These are phyloP conservation scores for Viridothelium virens DNA, from an alignment of 495 filamentous ascomycete species.

Conservation along the genomic window DNA sequence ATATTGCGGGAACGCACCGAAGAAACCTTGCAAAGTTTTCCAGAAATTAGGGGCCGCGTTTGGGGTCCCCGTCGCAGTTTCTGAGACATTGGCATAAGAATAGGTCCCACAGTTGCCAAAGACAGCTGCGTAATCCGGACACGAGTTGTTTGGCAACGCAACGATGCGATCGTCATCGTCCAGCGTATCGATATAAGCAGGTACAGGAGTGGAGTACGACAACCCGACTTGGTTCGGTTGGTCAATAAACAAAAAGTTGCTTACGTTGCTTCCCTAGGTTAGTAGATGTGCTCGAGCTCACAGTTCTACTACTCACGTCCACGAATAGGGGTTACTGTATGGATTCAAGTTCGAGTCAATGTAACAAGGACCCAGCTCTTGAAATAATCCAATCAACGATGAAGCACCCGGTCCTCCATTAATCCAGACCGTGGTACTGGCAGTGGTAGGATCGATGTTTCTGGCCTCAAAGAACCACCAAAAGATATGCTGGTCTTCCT, in stretches of 20 bases:
- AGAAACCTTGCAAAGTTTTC: conserved; percentile 54
- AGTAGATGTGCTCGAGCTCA: conserved; percentile 18
- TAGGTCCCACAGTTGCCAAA: conserved; percentile 48
- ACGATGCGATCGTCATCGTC: conserved; percentile 24
- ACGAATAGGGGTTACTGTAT: conserved; percentile 53
- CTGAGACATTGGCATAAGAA: conserved; percentile 42
- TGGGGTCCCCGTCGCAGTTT: conserved; percentile 48
- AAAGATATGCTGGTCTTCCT: conserved; percentile 55
- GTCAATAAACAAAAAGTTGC: conserved; percentile 56
- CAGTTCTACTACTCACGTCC: conserved; percentile 50
- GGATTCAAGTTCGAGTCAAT: conserved; percentile 44
- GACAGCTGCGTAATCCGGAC: conserved; percentile 46
- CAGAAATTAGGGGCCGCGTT: conserved; percentile 52
- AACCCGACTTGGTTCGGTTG: conserved; percentile 54
- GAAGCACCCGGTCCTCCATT: conserved; percentile 53
- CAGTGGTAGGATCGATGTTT: conserved; percentile 44
- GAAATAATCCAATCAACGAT: conserved; percentile 56
- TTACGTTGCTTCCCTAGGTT: conserved; percentile 37
- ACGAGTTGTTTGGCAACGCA: conserved; percentile 41
- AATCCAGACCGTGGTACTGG: conserved; percentile 57
- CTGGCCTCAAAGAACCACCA: conserved; percentile 59
- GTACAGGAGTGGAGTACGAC: conserved; percentile 50
- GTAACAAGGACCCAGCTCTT: conserved; percentile 56
- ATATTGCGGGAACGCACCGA: conserved; percentile 57
- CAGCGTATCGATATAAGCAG: conserved; percentile 35